Base-by-base conservation (phyloP, 2,329 filamentous ascomycete genomes). In the Apiospora kogelbergensis region DNA sequence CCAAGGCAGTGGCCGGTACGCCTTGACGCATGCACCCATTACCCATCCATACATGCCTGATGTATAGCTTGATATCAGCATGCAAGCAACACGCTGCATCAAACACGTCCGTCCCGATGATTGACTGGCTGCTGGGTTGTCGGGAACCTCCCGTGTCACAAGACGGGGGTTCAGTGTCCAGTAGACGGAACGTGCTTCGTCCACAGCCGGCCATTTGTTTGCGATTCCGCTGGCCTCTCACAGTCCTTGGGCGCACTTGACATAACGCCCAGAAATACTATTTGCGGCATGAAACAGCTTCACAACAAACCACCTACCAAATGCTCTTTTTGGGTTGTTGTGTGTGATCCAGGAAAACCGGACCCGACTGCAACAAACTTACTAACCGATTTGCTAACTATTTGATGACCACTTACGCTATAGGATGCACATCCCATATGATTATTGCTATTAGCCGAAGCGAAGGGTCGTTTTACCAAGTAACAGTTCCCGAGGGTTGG, bases 241-340 rank as follows among this genome's bases (percentile, higher is more conserved):
- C 48, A 60, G 30, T 37, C 48, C 48, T 30, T 57, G 48, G 48
- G 10, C 17, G 22, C 53, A 37, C 53, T 60, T 60, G 53, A 60
- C 17, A 60, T 37, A 60, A 37, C 30, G 53, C 53, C 53, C 53
- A 60, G 53, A 37, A 60, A 60, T 60, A n/a, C 53, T 60, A 60
- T 60, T 60, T 60, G 30, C 53, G 53, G 53, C 53, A 33, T 60
- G 53, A 60, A 60, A 60, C 53, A 37, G 53, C 53, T 60, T 60
- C 53, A 60, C 53, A 60, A 37, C 53, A 60, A 60, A 60, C 30
- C 53, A 60, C 26, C 20, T 11, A 57, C 13, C 17, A 60, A 11
- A 60, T 60, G 30, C 11, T 60, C 53, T 37, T 60, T 57, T 60
- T 57, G 48, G 6, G 15, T 60, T 33, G 22, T 26, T 33, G 22